Conservation (phyloP, 1,284 basidiomycete genomes). For the Wallemia ichthyophaga region DNA sequence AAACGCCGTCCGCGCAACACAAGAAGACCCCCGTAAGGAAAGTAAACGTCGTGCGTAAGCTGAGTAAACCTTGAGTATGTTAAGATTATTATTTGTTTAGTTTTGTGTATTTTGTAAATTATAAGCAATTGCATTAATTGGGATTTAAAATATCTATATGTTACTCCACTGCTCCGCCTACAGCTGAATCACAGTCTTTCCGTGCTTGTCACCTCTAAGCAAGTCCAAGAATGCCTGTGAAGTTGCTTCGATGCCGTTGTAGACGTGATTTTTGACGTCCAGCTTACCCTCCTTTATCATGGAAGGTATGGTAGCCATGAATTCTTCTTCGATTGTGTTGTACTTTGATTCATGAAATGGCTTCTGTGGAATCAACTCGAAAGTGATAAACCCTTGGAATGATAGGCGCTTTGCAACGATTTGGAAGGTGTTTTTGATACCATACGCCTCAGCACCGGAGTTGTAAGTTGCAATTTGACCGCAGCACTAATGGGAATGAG, state of each 20-base stretch:
- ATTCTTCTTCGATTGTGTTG: conserved; percentile 3
- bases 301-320: conserved; percentile 7
- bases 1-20: background rate
- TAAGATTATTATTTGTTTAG: too few relatives aligned
- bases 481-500: too few relatives aligned
- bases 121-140: too few relatives aligned
- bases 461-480: background rate
- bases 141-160: too few relatives aligned
- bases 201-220: background rate
- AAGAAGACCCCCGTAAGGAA: background rate
- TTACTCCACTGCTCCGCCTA: too few relatives aligned
- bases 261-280: conserved; percentile 8
- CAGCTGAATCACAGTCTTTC: background rate
- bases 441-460: background rate
- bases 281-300: conserved; percentile 6
- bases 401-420: background rate
- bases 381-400: background rate
- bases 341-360: conserved; percentile 2
- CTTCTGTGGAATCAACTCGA: background rate
- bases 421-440: background rate
- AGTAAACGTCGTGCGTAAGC: background rate
- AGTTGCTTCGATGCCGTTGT: conserved; percentile 5
- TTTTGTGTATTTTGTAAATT: too few relatives aligned
- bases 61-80: background rate
- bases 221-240: conserved; percentile 2